Percentiles rank a stretch among this genome's conserved stretches.
These are phyloP conservation scores for Cryptococcus depauperatus DNA, from an alignment of 1,284 basidiomycete species.

Conservation along the genomic window DNA sequence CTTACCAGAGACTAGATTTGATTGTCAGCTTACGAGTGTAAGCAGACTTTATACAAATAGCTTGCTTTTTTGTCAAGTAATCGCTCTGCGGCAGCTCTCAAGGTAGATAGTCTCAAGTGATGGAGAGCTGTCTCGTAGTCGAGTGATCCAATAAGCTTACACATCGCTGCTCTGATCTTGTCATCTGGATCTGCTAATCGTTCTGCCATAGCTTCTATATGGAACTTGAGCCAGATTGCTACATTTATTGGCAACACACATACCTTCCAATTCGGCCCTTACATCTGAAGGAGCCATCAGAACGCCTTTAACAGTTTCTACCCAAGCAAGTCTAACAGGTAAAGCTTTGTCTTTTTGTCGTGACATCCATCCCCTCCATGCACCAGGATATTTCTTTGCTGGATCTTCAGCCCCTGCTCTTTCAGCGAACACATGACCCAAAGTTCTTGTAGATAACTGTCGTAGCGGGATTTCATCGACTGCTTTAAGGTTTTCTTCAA, in stretches of 20 bases:
- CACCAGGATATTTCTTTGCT: constrained; percentile 66
- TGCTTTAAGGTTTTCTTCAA: constrained; percentile 81
- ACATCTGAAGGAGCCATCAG: constrained; percentile 62
- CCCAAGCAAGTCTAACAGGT: constrained; percentile 66
- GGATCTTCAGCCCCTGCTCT: constrained; percentile 55
- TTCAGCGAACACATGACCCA: constrained; percentile 83
- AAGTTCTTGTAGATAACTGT: constrained; percentile 66
- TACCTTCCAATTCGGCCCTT: constrained; percentile 63
- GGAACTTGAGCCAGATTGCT: too few relatives aligned
- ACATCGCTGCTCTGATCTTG: constrained; percentile 75
- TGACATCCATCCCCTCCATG: constrained; percentile 79
- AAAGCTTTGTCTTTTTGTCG: constrained; percentile 70
- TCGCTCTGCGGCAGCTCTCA: constrained; percentile 62
- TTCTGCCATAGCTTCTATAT: constrained; percentile 54
- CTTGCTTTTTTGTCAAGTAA: constrained; percentile 77
- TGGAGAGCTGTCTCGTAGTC: constrained; percentile 88
- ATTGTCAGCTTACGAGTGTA: too few relatives aligned
- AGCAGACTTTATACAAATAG: not conserved
- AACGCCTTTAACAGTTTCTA: constrained; percentile 61
- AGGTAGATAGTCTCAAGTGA: constrained; percentile 59
- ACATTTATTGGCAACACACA: constrained; percentile 11
- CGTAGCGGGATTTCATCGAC: constrained; percentile 64
- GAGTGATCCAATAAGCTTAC: constrained; percentile 69
- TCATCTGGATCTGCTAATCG: constrained; percentile 86
- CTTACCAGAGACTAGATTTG: constrained; percentile 63